Conservation (phyloP, 148 eudicot genomes). For the Selenicereus undatus region DNA sequence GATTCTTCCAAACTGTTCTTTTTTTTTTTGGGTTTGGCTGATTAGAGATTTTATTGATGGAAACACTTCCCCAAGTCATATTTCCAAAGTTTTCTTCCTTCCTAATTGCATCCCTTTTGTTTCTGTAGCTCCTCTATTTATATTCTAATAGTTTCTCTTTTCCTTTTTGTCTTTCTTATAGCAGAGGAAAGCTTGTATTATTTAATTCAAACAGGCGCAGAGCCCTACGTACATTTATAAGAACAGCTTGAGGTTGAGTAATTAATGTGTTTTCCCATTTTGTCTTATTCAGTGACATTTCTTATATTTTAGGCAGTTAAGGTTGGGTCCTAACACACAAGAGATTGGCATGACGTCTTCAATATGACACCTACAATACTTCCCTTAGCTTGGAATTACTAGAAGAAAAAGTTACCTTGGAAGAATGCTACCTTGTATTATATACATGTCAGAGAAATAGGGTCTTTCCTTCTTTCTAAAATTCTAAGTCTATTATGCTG, state of each 20-base stretch:
- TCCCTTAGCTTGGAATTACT: neutral
- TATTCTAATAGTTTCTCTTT: neutral
- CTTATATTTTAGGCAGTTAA: constrained; percentile 6
- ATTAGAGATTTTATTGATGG: constrained; percentile 6
- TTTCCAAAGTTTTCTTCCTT: constrained; percentile 30
- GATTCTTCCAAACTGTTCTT: constrained; percentile 28
- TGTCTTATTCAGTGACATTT: constrained; percentile 31
- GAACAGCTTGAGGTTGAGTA: constrained; percentile 22
- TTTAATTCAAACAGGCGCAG: constrained; percentile 9
- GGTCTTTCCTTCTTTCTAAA: neutral
- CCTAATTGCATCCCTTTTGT: constrained; percentile 18
- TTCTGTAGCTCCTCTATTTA: constrained; percentile 12
- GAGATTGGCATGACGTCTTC: constrained; percentile 9
- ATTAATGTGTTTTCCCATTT: constrained; percentile 32
- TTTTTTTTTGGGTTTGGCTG: too few relatives aligned
- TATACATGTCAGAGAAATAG: neutral
- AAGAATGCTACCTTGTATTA: neutral
- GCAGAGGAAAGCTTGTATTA: neutral
- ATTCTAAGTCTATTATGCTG: neutral
- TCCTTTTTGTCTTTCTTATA: neutral
- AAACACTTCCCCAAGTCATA: constrained; percentile 37
- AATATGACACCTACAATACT: neutral
- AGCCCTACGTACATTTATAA: constrained; percentile 16
- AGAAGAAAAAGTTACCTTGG: neutral
- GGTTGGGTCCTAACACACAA: constrained; percentile 21